Evolutionary conservation across 129 eudicot species (phyloP).

Genomic region (Silybum marianum): DNA sequence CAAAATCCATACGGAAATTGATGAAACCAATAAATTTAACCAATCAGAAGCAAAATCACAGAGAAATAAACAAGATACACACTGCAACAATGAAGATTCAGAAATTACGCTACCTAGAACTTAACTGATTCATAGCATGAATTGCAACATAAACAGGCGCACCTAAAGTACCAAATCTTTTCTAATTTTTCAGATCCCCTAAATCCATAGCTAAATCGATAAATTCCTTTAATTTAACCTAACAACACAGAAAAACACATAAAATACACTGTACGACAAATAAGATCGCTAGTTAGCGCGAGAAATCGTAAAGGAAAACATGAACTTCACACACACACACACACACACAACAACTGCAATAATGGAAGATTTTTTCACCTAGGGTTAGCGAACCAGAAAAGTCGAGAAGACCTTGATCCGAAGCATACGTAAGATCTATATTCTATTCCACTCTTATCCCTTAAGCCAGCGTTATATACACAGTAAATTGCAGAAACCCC

Average conservation of each 20-base stretch:
- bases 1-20: background rate
- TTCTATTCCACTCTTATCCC: background rate
- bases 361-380: constrained; percentile 8
- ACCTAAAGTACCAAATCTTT: background rate
- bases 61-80: background rate
- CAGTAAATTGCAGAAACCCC: background rate
- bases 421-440: no score
- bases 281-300: background rate
- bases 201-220: background rate
- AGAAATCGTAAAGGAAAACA: background rate
- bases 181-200: background rate
- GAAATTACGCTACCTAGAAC: background rate
- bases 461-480: background rate
- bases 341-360: background rate
- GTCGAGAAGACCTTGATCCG: background rate
- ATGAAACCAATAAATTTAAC: background rate
- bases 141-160: background rate
- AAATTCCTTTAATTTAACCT: background rate
- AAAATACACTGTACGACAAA: background rate
- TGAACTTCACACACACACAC: background rate
- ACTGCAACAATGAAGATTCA: background rate
- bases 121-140: background rate
- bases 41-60: background rate
- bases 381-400: background rate
- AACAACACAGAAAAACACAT: background rate